Conservation (phyloP, 768 basidiomycete species). For the Daedaleopsis nitida region DNA sequence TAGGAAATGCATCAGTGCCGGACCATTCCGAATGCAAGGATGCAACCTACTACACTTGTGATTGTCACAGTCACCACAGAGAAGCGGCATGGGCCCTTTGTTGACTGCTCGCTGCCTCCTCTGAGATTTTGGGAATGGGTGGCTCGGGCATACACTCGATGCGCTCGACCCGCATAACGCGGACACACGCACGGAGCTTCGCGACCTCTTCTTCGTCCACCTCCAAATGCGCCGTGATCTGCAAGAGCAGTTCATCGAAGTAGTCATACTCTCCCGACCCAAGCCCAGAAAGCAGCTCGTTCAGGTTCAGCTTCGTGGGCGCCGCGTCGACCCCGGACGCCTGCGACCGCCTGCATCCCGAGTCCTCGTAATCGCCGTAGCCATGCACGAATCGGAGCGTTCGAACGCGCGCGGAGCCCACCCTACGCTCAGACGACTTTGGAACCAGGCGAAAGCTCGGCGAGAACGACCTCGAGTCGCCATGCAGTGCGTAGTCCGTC, state of each 20-base stretch:
- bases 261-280: not conserved
- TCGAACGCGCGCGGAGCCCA: not conserved
- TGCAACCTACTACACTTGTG: no score
- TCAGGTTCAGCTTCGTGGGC: not conserved
- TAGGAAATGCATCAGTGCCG: no score
- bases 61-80: not conserved
- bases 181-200: not conserved
- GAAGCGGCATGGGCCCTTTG: not conserved
- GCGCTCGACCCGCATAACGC: not conserved
- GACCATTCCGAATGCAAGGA: no score
- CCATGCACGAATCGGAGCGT: not conserved
- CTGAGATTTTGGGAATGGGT: not conserved
- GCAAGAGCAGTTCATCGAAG: not conserved
- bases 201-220: not conserved
- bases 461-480: not conserved
- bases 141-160: not conserved
- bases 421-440: not conserved
- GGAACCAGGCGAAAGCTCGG: not conserved
- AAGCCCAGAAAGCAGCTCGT: not conserved
- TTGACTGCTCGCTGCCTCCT: not conserved
- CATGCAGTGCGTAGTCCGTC: not conserved
- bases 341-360: not conserved
- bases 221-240: not conserved
- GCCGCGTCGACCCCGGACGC: not conserved
- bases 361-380: not conserved